Base-by-base conservation (phyloP, 345 rosid species). In the Acer campestre region DNA sequence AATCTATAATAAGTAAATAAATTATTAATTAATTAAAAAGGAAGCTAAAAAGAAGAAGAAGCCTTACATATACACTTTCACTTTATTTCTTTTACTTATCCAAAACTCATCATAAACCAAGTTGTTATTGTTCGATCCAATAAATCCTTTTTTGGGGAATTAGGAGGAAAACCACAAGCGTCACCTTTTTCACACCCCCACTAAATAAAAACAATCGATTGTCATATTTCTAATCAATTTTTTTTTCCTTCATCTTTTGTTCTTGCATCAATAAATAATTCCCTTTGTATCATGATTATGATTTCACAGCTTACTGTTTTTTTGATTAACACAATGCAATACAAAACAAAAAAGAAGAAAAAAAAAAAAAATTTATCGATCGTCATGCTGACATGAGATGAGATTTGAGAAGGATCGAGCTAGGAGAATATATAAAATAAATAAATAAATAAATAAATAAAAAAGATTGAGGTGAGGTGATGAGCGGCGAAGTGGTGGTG, bases 301-400 rank as follows among this genome's bases (percentile, higher is more conserved):
- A 77, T 72, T 77, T 38, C 59, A 73, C 70, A 73, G 1, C 59
- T 22, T 77, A 35, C 6, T 63, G 27, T 40, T 27, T 6, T 75
- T 59, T 70, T 48, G 23, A 78, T 74, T 31, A 25, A 64, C 10
- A 25, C 20, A 70, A 14, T 0, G 4, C 17, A 64, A 53, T 27
- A 25, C 9, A 10, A 61, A 48, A 66, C 20, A 63, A 75, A 68
- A 23, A 49, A 10, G 25, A 61, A 16, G 14, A 29, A 58, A 9
- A 29, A 46, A 9, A 42, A 42, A 9, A 42, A 42, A 0, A 7
- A 42, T 2, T 42, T 42, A 22, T 1, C 8, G 17, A 77, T 77
- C 82, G 85, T 78, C 85, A 82, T 42, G 82, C 75, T 82, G 79
- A 82, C 44, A 55, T 29, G 66, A 35, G 62, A n/a, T 38, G 48